Evolutionary conservation across 139 green algal genomes (phyloP).

Genomic region (Microglena sp.): DNA sequence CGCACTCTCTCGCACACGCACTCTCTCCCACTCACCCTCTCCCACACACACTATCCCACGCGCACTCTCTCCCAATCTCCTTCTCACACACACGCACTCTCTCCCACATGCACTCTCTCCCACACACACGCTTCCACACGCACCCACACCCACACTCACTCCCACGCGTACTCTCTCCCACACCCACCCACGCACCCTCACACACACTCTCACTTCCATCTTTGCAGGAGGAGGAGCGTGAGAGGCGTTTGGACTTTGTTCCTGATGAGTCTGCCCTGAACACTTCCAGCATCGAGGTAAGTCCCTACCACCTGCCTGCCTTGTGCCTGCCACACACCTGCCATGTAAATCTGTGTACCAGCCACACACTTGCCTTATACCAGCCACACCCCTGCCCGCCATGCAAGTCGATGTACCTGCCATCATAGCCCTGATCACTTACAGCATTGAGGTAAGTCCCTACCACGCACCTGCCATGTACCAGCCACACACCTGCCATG

Average conservation of each 20-base stretch:
- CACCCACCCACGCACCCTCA: neutral
- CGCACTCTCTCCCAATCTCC: neutral
- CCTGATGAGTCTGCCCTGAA: conserved; percentile 95
- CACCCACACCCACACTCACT: neutral
- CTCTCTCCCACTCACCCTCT: neutral
- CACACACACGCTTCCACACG: neutral
- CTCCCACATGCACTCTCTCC: neutral
- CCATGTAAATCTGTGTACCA: neutral
- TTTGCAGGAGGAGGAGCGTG: conserved; percentile 94
- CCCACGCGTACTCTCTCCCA: neutral
- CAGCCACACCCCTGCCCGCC: neutral
- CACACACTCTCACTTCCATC: too few species aligned
- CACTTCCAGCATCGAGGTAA: conserved; percentile 84
- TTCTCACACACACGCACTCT: neutral
- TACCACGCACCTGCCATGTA: too few species aligned
- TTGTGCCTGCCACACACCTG: neutral
- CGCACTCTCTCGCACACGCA: neutral
- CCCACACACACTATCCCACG: neutral
- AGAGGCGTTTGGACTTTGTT: conserved; percentile 98
- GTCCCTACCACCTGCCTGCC: neutral
- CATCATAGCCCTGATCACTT: too few species aligned
- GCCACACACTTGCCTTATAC: neutral
- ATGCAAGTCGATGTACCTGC: neutral
- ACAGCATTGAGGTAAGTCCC: too few species aligned
- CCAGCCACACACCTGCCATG: too few species aligned